Evolutionary conservation across 1,139 yeast genomes (phyloP), one percentile per base, ranked within the genome.

Genomic region (Geotrichum klebahnii): DNA sequence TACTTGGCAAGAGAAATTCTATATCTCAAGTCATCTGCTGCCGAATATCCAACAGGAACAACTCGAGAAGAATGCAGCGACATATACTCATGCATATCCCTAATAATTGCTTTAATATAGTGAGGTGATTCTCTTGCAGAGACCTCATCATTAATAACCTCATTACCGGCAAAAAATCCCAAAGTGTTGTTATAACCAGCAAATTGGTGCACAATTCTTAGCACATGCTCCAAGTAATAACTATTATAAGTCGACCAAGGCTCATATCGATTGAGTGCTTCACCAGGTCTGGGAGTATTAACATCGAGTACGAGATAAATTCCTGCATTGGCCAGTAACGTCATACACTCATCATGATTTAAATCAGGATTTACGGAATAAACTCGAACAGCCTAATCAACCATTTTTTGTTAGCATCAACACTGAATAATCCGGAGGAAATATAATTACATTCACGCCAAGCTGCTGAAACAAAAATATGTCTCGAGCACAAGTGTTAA

Each of bases 141-240:
- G 22, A 77, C 73, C 46, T 75, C 82, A 59, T 89, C 90, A 67
- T 90, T 89, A 62, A 92, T 82, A 54, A 90, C 84, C 73, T 90
- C 97, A 66, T 90, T 90, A 63, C 97, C 97, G 41, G 95, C 81
- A 65, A 90, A 83, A 73, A 88, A 88, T n/a, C 96, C 97, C 55
- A 89, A 71, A 12, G 87, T 76, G 65, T 90, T 90, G 52, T 95
- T 82, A 70, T 86, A 90, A 61, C 80, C 76, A 62, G 82, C 80
- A 71, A 90, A 85, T 52, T 83, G 84, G 63, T 90, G 96, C 58
- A 89, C 82, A 57, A 89, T 83, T 52, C 77, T 78, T 67, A 90
- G 87, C 57, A 88, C 87, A 64, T 92, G 82, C 46, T 78, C 70
- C 64, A 84, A 72, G 65, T 87, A 84, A 44, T 73, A 76, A 29